Base-by-base conservation (phyloP, 441 rosid species). In the Breynia disticha region DNA sequence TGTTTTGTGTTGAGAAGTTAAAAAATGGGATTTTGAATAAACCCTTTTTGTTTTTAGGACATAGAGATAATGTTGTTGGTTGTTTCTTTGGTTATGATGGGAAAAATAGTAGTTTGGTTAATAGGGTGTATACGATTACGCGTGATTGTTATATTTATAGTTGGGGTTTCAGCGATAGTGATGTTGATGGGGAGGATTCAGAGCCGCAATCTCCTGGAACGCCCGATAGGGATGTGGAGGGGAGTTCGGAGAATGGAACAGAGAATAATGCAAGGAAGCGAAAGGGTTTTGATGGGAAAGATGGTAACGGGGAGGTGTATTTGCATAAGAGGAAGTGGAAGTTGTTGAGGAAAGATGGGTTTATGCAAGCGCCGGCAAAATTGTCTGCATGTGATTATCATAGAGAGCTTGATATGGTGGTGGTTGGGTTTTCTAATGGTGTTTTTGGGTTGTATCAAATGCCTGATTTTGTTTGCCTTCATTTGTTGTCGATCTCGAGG, bases 381-480 rank as follows among this genome's bases (percentile, higher is more conserved):
- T 59, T 93, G 65, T 73, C 90, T 11, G 82, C 96, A 0, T 84
- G 90, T 32, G 90, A 87, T 66, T 87, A 89, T 69, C 99, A 93
- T 62, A 74, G 65, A 68, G 87, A 76, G 50, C 83, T 93, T 51
- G 90, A 93, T 52, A 82, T 86, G 79, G 66, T 84, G 50, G 96
- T 89, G 46, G 97, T 82, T 49, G 95, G 96, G 17, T 84, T 86
- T 71, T 83, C 95, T 0, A 84, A 83, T 65, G 97, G 99, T 41
- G 94, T 82, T 50, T 93, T 86, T 38, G 95, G 99, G 65, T 74
- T 87, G 64, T 93, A 93, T 47, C 94, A 93, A 68, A 93, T 93
- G 97, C 99, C 96, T 0, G 93, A 89, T 75, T 89, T 93, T 63
- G 73, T 89, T 61, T 93, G 99, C 71, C 67, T 93, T 51, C 97